Conservation (phyloP, 495 filamentous ascomycete species). For the Xylaria sp. region DNA sequence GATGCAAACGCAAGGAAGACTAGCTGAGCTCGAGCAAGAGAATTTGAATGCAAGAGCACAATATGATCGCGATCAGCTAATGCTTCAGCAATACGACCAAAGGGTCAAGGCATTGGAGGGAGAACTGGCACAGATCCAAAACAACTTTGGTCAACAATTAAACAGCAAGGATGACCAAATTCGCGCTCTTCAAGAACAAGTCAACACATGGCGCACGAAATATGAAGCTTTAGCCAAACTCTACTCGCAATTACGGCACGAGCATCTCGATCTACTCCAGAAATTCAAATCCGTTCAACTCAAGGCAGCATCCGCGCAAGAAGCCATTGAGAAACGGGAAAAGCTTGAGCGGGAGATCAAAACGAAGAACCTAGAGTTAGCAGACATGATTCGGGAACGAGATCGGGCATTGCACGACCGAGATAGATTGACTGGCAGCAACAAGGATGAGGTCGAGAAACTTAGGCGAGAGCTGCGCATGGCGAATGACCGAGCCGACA, state of each 20-base stretch:
- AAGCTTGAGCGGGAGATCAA: constrained; percentile 97
- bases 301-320: constrained; percentile 94
- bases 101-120: constrained; percentile 90
- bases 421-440: constrained; percentile 81
- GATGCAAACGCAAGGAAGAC: constrained; percentile 88
- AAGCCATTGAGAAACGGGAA: constrained; percentile 93
- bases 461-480: constrained; percentile 94
- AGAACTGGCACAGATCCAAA: constrained; percentile 82
- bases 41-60: constrained; percentile 93
- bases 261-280: constrained; percentile 92
- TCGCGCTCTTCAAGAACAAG: constrained; percentile 86
- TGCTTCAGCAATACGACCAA: constrained; percentile 96
- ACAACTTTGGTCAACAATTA: constrained; percentile 83
- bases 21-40: constrained; percentile 93
- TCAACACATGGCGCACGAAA: constrained; percentile 95
- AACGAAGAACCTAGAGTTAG: constrained; percentile 96
- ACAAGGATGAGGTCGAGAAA: constrained; percentile 95
- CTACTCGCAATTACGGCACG: constrained; percentile 92
- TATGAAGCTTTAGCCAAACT: constrained; percentile 96
- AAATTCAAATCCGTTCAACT: constrained; percentile 96
- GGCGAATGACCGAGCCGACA: constrained; percentile 90
- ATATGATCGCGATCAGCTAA: constrained; percentile 94
- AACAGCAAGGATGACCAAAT: constrained; percentile 94
- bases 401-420: constrained; percentile 94
- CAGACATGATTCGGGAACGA: constrained; percentile 97